Evolutionary conservation across 2,329 filamentous ascomycete genomes (phyloP), one percentile per base, ranked within the genome.

Genomic region (Cryphonectria carpinicola): DNA sequence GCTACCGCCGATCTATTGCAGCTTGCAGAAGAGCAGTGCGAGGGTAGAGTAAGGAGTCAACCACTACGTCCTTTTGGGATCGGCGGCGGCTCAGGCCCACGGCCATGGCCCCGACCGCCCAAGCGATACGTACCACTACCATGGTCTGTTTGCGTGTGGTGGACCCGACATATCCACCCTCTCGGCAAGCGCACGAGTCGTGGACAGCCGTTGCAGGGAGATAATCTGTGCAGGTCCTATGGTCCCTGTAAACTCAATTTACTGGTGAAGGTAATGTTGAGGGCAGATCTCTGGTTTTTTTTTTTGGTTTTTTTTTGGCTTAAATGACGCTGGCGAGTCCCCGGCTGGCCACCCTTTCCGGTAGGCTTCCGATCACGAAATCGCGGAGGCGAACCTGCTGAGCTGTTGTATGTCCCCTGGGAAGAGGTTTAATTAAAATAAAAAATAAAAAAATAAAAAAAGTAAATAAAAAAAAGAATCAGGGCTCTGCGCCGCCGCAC

Each of bases 81-180:
- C 66, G 61, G 56, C 69, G 69, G 67, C 67, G 67, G 67, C 67
- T 69, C 67, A 66, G 66, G 49, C 46, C 56, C 69, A 70, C 56
- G 69, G 61, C 69, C 58, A 22, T 70, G 63, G 60, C 65, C 65
- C 43, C 63, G 65, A 68, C 28, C 58, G 69, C 60, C 69, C 46
- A 49, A 68, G 41, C 43, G 61, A 70, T 70, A 49, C 69, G 46
- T 66, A 61, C 63, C 58, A 25, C 62, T 19, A 32, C 54, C 54
- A 58, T 58, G 28, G 54, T 32, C 32, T 58, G 14, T 35, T 58
- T 58, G 54, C 25, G 28, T 58, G 54, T 14, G 7, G 69, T 70
- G 69, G 65, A 58, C 54, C 66, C 65, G 11, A 37, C 32, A 68
- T 49, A 43, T 56, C 65, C 69, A 68, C 65, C 22, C 17, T 68